Evolutionary conservation across 202 grass and related monocot genomes (phyloP), one percentile per base, ranked within the genome.

Genomic region (Zizania palustris): DNA sequence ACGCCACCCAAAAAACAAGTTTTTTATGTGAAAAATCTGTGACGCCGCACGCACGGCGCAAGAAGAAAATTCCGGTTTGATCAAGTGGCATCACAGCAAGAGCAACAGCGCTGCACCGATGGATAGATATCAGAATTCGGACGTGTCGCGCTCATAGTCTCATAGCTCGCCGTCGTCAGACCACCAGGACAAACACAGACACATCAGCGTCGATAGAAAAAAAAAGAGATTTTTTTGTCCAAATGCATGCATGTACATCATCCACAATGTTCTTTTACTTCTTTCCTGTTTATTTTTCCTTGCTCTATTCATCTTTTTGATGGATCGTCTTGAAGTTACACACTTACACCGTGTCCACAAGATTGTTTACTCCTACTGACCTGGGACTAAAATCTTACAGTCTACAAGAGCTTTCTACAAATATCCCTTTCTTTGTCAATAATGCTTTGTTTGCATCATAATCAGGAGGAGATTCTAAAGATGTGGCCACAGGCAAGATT

Each of bases 51-150:
- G 46, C 73, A 67, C 19, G 61, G 15, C 38, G 69, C 13, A n/a
- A 37, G 46, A 60, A 70, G 63, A 57, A 75, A 76, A 60, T 7
- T 76, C 75, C 5, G 71, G 81, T 84, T 84, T 76, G 86, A 48
- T 80, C 67, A 61, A 68, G 63, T 66, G 63, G 45, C 79, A 73
- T 22, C 56, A 18, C 78, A 45, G 41, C 41, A 55, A 46, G 61
- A 18, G 22, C 38, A 55, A 46, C 74, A 18, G 22, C 38, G 6
- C 4, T 18, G 39, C 54, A 60, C 42, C 61, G 75, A 39, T 21
- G 80, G 81, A 84, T 80, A 76, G 75, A 51, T 67, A 71, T 74
- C 75, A 20, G 75, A 51, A 61, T 65, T 74, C 75, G 16, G 28
- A 3, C 7, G 80, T n/a, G 75, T 75, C 76, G 34, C 20, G 36